A percentile compares a stretch with the other conserved stretches of the same genome.
These are phyloP conservation scores for Cryoendolithus antarcticus DNA, from an alignment of 2,329 filamentous ascomycete genomes.

Conservation along the genomic window DNA sequence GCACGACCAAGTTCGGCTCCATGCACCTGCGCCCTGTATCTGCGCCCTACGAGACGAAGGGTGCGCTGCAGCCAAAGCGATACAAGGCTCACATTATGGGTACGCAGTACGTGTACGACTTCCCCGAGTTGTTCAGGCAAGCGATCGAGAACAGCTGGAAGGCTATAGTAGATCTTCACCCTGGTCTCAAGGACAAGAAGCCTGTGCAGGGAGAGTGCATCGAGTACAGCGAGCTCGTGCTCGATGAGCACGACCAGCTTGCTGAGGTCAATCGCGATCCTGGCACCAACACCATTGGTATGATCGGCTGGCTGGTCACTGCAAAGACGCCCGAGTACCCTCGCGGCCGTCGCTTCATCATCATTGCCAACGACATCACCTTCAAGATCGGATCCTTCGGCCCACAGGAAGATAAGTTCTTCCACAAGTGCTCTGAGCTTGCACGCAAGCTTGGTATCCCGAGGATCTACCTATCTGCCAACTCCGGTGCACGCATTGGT, in stretches of 20 bases:
- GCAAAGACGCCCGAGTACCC: constrained; percentile 94
- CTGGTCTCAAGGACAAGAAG: constrained; percentile 64
- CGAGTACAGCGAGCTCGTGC: constrained; percentile 82
- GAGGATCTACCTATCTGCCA: constrained; percentile 93
- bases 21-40: constrained; percentile 89
- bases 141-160: constrained; percentile 92
- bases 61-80: constrained; percentile 94
- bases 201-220: constrained; percentile 83
- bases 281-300: constrained; percentile 89
- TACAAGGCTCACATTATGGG: constrained; percentile 99
- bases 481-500: constrained; percentile 94
- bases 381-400: constrained; percentile 98
- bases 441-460: constrained; percentile 90
- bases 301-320: constrained; percentile 96
- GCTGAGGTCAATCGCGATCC: constrained; percentile 90
- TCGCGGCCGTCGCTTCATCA: constrained; percentile 78
- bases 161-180: constrained; percentile 60
- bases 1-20: constrained; percentile 84
- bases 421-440: constrained; percentile 96
- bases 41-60: constrained; percentile 93
- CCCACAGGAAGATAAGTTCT: constrained; percentile 92
- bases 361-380: constrained; percentile 99
- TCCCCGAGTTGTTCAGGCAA: constrained; percentile 97
- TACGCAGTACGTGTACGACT: constrained; percentile 98
- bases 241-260: constrained; percentile 86